phyloP scores from a whole-genome alignment of 805 yeast species.

The Komagataella populi region DNA sequence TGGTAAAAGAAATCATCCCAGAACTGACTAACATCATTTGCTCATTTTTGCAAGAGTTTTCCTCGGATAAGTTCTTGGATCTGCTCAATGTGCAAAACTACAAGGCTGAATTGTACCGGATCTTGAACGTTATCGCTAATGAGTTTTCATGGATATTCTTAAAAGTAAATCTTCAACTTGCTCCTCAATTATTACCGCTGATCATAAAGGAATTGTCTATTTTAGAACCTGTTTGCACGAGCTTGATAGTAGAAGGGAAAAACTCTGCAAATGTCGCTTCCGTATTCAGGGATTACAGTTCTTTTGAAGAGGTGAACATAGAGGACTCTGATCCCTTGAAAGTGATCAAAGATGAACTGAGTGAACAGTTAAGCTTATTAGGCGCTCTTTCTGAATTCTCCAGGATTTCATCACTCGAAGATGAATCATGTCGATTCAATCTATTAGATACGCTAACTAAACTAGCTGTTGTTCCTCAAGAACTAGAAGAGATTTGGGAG shows the following conservation, averaged over 20 bases:
- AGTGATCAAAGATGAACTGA: background rate
- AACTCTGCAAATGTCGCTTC: background rate
- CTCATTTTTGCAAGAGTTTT: conserved; percentile 4
- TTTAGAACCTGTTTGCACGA: conserved; percentile 8
- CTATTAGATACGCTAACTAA: background rate
- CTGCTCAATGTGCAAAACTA: conserved; percentile 11
- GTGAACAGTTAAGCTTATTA: background rate
- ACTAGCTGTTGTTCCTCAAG: background rate
- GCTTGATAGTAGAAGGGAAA: conserved; percentile 5
- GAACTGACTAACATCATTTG: conserved; percentile 12
- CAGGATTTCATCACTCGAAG: background rate
- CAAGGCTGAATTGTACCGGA: conserved; percentile 14
- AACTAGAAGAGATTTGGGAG: conserved; percentile 7
- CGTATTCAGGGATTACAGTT: background rate
- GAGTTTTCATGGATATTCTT: conserved; percentile 11
- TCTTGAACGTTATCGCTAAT: conserved; percentile 13
- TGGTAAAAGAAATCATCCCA: conserved; percentile 18
- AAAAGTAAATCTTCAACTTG: background rate
- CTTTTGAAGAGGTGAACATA: background rate
- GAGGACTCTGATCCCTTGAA: background rate
- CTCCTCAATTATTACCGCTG: conserved; percentile 5
- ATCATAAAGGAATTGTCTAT: conserved; percentile 9
- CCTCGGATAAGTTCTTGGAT: background rate
- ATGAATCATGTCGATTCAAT: background rate
- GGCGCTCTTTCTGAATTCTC: background rate